Evolutionary conservation across 495 filamentous ascomycete genomes (phyloP).

Genomic region (Bacidia gigantensis): DNA sequence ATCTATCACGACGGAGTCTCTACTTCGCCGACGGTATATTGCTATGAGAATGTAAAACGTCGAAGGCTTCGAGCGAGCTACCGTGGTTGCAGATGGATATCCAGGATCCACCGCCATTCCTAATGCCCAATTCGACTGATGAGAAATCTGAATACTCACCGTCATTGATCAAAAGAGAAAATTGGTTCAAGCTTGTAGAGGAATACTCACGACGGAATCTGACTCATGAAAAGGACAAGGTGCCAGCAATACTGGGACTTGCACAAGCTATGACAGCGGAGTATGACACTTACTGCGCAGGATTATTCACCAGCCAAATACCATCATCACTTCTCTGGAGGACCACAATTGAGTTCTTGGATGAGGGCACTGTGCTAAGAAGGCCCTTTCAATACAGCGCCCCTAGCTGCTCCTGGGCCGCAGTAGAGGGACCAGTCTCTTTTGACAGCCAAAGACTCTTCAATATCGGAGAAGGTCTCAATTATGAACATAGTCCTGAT

Average conservation of each 20-base stretch:
- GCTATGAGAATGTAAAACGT: neutral
- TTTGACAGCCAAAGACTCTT: neutral
- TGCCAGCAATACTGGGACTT: neutral
- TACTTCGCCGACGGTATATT: neutral
- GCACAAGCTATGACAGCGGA: neutral
- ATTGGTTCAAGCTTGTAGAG: neutral
- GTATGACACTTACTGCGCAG: neutral
- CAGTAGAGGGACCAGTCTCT: neutral
- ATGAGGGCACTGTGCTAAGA: too few species aligned
- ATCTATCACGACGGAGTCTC: neutral
- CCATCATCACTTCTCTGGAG: neutral
- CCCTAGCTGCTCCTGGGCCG: neutral
- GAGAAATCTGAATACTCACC: neutral
- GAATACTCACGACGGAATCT: neutral
- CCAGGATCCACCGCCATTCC: too few species aligned
- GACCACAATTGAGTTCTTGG: neutral
- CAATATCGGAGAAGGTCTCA: too few species aligned
- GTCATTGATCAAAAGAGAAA: neutral
- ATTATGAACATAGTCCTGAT: too few species aligned
- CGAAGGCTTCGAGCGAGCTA: neutral
- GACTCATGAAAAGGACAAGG: neutral
- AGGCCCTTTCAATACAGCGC: neutral
- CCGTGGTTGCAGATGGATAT: neutral
- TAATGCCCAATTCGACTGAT: neutral
- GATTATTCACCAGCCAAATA: neutral